A percentile compares a stretch with the other conserved stretches of the same genome.
Evolutionary conservation across 331 rosid species (phyloP).

Genomic region (Quercus phellos): DNA sequence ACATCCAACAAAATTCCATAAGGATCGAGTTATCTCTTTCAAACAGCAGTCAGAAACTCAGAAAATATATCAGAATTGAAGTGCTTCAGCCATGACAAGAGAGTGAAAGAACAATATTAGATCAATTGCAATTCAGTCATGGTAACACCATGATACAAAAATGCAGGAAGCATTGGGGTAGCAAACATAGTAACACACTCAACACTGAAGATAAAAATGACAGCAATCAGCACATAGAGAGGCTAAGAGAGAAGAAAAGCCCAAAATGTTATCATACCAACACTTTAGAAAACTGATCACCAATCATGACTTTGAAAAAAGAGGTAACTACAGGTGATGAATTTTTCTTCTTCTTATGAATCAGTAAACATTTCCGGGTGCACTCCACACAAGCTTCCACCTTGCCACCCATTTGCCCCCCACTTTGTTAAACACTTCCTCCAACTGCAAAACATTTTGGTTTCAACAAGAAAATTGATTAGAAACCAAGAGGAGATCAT

Average conservation of each 20-base stretch:
- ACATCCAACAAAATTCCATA: no score
- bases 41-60: background rate
- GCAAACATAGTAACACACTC: background rate
- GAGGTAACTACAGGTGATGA: constrained; percentile 22
- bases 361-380: constrained; percentile 26
- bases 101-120: background rate
- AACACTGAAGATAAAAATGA: background rate
- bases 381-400: constrained; percentile 34
- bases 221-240: background rate
- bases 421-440: background rate
- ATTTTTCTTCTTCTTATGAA: constrained; percentile 32
- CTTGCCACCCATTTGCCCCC: constrained; percentile 28
- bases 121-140: background rate
- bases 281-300: constrained; percentile 22
- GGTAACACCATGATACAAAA: background rate
- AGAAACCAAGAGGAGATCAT: background rate
- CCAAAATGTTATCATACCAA: constrained; percentile 38
- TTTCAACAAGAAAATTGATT: background rate
- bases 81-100: background rate
- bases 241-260: background rate
- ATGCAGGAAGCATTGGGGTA: background rate
- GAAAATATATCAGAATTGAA: background rate
- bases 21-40: background rate
- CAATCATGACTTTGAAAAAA: constrained; percentile 60
- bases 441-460: background rate